These are phyloP conservation scores for Candida sithepensis DNA, from an alignment of 805 yeast genomes.

Conservation along the genomic window DNA sequence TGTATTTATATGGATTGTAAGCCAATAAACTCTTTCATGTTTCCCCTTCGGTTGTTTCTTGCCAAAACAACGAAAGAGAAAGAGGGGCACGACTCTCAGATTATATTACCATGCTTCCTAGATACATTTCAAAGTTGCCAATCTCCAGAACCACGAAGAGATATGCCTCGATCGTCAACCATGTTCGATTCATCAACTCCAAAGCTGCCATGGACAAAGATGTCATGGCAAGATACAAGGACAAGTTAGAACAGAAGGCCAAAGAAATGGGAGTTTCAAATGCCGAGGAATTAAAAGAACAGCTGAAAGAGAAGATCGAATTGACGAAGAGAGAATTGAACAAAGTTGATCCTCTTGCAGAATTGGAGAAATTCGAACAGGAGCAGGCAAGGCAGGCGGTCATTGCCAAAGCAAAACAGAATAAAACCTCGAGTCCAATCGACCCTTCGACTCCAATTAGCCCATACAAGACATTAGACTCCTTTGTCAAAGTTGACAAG, in stretches of 20 bases:
- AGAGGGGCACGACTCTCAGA: no score
- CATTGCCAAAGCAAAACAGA: constrained; percentile 25
- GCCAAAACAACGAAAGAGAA: no score
- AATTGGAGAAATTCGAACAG: constrained; percentile 48
- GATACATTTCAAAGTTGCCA: not conserved
- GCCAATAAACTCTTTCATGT: no score
- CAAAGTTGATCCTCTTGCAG: constrained; percentile 66
- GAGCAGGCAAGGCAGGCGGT: constrained; percentile 18
- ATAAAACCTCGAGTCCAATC: constrained; percentile 32
- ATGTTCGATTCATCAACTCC: constrained; percentile 27
- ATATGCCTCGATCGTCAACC: constrained; percentile 23
- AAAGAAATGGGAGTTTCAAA: constrained; percentile 39
- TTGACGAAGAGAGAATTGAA: constrained; percentile 51
- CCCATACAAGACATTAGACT: constrained; percentile 69
- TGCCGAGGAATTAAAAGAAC: constrained; percentile 59
- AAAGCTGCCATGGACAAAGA: constrained; percentile 27
- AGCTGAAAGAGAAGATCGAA: constrained; percentile 59
- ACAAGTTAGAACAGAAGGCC: constrained; percentile 39
- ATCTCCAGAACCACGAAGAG: constrained; percentile 6
- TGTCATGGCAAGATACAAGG: constrained; percentile 36
- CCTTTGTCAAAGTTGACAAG: constrained; percentile 70
- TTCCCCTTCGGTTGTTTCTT: no score
- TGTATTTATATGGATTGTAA: no score
- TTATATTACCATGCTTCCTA: not conserved
- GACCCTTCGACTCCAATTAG: constrained; percentile 30